These are phyloP conservation scores for Zymoseptoria tritici DNA, from an alignment of 2,329 filamentous ascomycete species.

Conservation along the genomic window DNA sequence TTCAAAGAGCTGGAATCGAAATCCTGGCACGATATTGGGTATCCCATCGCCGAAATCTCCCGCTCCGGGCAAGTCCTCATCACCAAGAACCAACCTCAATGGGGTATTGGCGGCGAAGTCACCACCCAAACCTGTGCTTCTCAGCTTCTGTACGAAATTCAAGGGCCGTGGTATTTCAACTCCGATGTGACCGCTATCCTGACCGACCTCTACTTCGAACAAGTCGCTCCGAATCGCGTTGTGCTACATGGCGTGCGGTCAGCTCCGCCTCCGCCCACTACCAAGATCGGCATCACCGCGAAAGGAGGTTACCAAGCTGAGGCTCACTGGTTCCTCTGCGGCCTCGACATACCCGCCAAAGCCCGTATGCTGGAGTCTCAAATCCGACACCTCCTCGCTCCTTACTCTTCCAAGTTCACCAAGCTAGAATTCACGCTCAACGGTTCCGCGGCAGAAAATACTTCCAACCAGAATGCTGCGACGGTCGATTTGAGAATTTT, in stretches of 20 bases:
- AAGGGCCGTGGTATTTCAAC: slow-evolving; percentile 51
- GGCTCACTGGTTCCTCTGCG: slow-evolving; percentile 38
- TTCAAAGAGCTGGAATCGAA: slow-evolving; percentile 33
- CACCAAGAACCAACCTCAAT: slow-evolving; percentile 28
- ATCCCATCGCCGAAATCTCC: slow-evolving; percentile 31
- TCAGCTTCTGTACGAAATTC: slow-evolving; percentile 49
- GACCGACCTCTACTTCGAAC: slow-evolving; percentile 45
- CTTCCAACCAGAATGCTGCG: slow-evolving; percentile 37
- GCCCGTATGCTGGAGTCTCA: slow-evolving; percentile 41
- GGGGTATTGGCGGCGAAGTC: slow-evolving; percentile 32
- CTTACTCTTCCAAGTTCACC: slow-evolving; percentile 31
- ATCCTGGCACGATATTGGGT: slow-evolving; percentile 38
- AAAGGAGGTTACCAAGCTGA: slow-evolving; percentile 43
- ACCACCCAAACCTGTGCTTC: slow-evolving; percentile 45
- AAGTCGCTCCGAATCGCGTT: slow-evolving; percentile 44
- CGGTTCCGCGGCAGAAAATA: slow-evolving; percentile 39
- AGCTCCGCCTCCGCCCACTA: slow-evolving; percentile 43
- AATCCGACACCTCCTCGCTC: slow-evolving; percentile 34
- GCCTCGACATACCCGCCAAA: slow-evolving; percentile 41
- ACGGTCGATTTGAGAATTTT: slow-evolving; percentile 44
- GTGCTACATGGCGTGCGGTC: slow-evolving; percentile 40
- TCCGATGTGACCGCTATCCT: slow-evolving; percentile 50
- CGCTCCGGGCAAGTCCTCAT: slow-evolving; percentile 31
- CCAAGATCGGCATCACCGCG: slow-evolving; percentile 44
- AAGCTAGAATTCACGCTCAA: slow-evolving; percentile 34